Conservation (phyloP, 1,139 yeast genomes). For the Lodderomyces parapsilosis region DNA sequence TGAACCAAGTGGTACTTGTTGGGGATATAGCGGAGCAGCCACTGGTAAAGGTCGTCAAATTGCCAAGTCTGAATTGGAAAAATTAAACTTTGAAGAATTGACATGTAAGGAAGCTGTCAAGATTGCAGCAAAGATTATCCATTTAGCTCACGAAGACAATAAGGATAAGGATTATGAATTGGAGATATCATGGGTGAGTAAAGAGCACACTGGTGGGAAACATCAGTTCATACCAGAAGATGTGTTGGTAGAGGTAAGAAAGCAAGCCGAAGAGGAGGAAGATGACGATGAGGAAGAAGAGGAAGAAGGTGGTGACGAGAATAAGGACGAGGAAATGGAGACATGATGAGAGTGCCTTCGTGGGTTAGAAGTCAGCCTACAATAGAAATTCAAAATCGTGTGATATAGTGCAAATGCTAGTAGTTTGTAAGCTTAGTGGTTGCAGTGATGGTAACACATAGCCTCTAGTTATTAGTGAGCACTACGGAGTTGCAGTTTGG, state of each 20-base stretch:
- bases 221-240: conserved; percentile 81
- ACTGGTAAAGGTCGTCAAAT: conserved; percentile 97
- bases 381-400: too few species aligned
- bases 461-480: too few species aligned
- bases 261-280: conserved; percentile 76
- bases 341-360: neutral
- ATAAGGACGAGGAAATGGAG: neutral
- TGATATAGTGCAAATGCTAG: too few species aligned
- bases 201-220: conserved; percentile 72
- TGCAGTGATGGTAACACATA: too few species aligned
- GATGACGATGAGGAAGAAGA: conserved; percentile 71
- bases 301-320: conserved; percentile 17
- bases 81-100: conserved; percentile 70
- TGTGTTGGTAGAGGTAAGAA: conserved; percentile 76
- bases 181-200: conserved; percentile 84
- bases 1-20: conserved; percentile 94
- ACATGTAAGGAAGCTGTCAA: conserved; percentile 81
- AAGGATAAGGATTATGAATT: conserved; percentile 96
- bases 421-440: too few species aligned
- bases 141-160: conserved; percentile 94
- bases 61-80: conserved; percentile 94
- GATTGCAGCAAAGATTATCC: conserved; percentile 90
- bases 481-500: too few species aligned
- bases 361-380: too few species aligned
- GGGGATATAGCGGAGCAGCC: conserved; percentile 98